A percentile compares a stretch with the other conserved stretches of the same genome.
Conservation (phyloP, 148 eudicot genomes). For the Spergularia marina region DNA sequence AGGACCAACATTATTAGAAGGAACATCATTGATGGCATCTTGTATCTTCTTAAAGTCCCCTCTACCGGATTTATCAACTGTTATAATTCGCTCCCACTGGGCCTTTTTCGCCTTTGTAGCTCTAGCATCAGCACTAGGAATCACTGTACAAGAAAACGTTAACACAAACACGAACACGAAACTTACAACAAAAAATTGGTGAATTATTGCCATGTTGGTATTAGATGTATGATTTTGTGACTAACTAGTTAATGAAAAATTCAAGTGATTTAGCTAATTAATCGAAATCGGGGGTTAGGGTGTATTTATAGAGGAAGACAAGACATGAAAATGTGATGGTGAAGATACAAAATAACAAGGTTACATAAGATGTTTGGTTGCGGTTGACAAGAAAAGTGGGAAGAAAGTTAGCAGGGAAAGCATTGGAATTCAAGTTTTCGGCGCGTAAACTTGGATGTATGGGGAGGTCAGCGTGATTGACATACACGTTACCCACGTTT, state of each 20-base stretch:
- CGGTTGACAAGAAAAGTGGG: background rate
- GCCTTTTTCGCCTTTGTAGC: background rate
- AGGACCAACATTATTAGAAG: conserved; percentile 29
- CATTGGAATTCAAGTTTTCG: conserved; percentile 20
- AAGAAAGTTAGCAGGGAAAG: conserved; percentile 22
- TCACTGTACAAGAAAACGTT: background rate
- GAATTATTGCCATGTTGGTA: background rate
- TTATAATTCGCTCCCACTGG: conserved; percentile 21
- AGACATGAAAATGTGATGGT: background rate
- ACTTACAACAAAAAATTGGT: background rate
- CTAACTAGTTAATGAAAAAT: too few species aligned
- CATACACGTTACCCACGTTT: conserved; percentile 36
- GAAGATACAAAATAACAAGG: background rate
- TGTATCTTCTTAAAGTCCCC: conserved; percentile 35
- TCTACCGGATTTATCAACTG: conserved; percentile 34
- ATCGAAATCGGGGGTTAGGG: too few species aligned
- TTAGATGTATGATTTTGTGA: background rate
- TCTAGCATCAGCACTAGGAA: conserved; percentile 2
- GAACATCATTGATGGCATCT: conserved; percentile 37
- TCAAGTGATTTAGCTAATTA: too few species aligned
- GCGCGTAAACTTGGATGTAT: conserved; percentile 10
- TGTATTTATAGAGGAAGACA: background rate
- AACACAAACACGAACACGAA: background rate
- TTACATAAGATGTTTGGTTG: background rate
- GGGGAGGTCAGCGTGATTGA: conserved; percentile 27